phyloP scores from a whole-genome alignment of 2,329 filamentous ascomycete species.

The Fusarium euwallaceae region DNA sequence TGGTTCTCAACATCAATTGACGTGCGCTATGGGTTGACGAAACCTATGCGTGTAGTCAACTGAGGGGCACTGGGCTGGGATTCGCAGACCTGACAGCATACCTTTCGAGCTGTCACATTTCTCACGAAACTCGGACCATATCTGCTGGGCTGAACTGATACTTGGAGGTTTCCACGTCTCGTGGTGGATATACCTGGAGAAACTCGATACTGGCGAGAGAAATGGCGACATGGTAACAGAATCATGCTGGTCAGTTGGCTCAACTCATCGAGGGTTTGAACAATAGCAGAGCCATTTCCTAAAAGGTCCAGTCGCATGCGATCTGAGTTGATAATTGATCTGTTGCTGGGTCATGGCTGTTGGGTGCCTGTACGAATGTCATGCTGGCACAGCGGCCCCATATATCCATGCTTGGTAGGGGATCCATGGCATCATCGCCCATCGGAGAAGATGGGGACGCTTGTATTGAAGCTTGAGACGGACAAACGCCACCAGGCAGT shows the following conservation, averaged over 20 bases:
- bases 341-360: conserved; percentile 17
- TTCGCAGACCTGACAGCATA: not conserved
- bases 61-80: not conserved
- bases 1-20: not conserved
- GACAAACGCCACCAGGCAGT: conserved; percentile 29
- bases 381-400: conserved; percentile 22
- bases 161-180: not conserved
- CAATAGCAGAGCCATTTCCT: not conserved
- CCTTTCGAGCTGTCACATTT: conserved; percentile 1
- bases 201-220: not conserved
- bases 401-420: conserved; percentile 16
- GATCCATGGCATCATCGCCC: conserved; percentile 40
- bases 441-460: conserved; percentile 34
- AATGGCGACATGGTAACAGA: conserved; percentile 3
- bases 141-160: not conserved
- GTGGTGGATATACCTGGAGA: not conserved
- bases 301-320: conserved; percentile 13
- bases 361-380: conserved; percentile 27
- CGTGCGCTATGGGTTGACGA: not conserved
- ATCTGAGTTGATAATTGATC: conserved; percentile 7
- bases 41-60: not conserved
- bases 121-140: conserved; percentile 2
- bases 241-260: not conserved
- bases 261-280: not conserved
- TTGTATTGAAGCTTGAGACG: conserved; percentile 37